These are phyloP conservation scores for Cruciata laevipes DNA, from an alignment of 257 asterid genomes.

Conservation along the genomic window DNA sequence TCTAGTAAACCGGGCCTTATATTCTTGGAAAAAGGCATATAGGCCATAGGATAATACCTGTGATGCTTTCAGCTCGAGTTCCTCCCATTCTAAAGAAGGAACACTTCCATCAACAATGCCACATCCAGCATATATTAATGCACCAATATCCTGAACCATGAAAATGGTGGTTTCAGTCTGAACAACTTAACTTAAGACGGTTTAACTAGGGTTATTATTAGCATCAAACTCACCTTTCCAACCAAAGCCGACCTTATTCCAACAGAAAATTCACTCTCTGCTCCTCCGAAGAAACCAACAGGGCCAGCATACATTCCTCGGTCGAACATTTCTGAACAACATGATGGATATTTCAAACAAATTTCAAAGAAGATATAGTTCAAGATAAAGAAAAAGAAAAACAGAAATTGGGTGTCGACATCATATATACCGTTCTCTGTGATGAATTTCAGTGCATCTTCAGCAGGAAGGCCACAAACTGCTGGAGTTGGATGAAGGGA, in stretches of 20 bases:
- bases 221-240: conserved; percentile 51
- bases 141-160: conserved; percentile 55
- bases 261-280: conserved; percentile 92
- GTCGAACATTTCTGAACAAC: conserved; percentile 74
- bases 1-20: too few species aligned
- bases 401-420: conserved; percentile 3
- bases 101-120: conserved; percentile 91
- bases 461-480: conserved; percentile 90
- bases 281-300: conserved; percentile 97
- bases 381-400: neutral
- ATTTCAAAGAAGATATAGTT: neutral
- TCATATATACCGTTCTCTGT: conserved; percentile 59
- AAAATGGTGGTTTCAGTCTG: conserved; percentile 9
- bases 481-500: conserved; percentile 99
- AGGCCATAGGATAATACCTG: conserved; percentile 47
- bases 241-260: conserved; percentile 97
- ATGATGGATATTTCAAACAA: neutral
- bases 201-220: conserved; percentile 1
- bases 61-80: conserved; percentile 87
- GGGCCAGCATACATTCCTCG: conserved; percentile 99
- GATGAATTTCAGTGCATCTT: conserved; percentile 75
- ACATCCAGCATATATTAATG: conserved; percentile 82
- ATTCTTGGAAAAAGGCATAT: neutral
- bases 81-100: conserved; percentile 86
- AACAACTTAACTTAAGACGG: neutral